Conservation (phyloP, 805 yeast genomes). For the Candida lessepsii region DNA sequence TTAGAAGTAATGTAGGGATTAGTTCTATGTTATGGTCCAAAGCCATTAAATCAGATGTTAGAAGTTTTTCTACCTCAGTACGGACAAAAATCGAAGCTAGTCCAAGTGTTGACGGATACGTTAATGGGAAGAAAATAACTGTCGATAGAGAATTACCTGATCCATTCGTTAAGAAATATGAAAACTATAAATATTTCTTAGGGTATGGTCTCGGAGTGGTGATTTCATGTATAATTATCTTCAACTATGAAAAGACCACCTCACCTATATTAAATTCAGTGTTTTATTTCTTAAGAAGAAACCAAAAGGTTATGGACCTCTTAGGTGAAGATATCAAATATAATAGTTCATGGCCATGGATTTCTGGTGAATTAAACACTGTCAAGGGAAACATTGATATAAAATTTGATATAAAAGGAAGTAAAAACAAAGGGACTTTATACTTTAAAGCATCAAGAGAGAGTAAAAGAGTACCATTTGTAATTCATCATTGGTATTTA, state of each 20-base stretch:
- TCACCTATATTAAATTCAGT: conserved; percentile 89
- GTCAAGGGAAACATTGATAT: conserved; percentile 80
- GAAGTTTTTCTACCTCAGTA: neutral
- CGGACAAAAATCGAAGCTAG: neutral
- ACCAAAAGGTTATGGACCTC: conserved; percentile 55
- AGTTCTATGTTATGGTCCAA: neutral
- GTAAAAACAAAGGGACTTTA: conserved; percentile 49
- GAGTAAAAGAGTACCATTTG: conserved; percentile 48
- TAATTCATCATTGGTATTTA: conserved; percentile 33
- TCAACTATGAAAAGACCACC: conserved; percentile 89
- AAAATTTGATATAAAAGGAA: conserved; percentile 68
- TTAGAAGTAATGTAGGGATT: neutral
- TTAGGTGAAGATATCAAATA: conserved; percentile 79
- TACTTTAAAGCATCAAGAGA: conserved; percentile 73
- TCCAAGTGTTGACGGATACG: neutral
- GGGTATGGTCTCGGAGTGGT: conserved; percentile 39
- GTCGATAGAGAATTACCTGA: conserved; percentile 83
- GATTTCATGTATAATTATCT: conserved; percentile 53
- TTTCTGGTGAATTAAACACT: conserved; percentile 78
- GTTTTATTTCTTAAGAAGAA: conserved; percentile 79
- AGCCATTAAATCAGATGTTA: neutral
- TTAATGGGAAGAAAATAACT: conserved; percentile 23
- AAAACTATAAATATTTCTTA: conserved; percentile 53
- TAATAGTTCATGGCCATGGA: conserved; percentile 82
- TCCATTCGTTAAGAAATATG: conserved; percentile 56